These are phyloP conservation scores for Scleroderma citrinum DNA, from an alignment of 768 basidiomycete species.

Conservation along the genomic window DNA sequence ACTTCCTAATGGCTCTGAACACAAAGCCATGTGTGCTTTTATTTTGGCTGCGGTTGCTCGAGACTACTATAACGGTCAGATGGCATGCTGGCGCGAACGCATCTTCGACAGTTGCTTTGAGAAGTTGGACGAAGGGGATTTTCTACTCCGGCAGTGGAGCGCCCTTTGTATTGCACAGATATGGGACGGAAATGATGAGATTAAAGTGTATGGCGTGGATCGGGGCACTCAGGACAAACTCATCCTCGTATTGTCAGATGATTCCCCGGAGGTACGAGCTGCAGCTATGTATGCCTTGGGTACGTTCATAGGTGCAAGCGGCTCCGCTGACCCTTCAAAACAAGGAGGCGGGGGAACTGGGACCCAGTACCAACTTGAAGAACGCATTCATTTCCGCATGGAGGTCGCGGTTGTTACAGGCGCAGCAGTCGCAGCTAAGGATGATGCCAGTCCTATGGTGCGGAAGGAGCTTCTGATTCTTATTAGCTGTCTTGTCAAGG, in stretches of 20 bases:
- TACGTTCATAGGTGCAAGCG: constrained; percentile 89
- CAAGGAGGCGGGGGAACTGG: constrained; percentile 84
- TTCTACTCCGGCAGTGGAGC: constrained; percentile 90
- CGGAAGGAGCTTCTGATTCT: constrained; percentile 90
- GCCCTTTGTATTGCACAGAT: constrained; percentile 90
- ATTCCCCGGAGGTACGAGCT: constrained; percentile 88
- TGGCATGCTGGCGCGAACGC: constrained; percentile 71
- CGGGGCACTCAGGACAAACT: constrained; percentile 77
- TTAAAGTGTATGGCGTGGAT: constrained; percentile 79
- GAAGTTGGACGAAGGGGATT: constrained; percentile 84
- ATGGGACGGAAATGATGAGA: constrained; percentile 91
- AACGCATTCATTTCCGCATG: constrained; percentile 77
- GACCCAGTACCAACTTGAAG: constrained; percentile 67
- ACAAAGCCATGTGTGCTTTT: constrained; percentile 98
- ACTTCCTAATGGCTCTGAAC: constrained; percentile 92
- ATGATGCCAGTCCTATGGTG: constrained; percentile 95
- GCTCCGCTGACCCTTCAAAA: constrained; percentile 58
- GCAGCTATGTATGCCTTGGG: constrained; percentile 89
- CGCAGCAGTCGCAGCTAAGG: constrained; percentile 81
- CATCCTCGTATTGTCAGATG: constrained; percentile 72
- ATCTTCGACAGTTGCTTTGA: constrained; percentile 88
- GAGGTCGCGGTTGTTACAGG: constrained; percentile 91
- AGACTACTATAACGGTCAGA: constrained; percentile 84
- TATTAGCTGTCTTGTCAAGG: constrained; percentile 88
- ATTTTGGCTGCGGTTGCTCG: constrained; percentile 86